Evolutionary conservation across 2,329 filamentous ascomycete genomes (phyloP).

Genomic region (Aspergillus persii): DNA sequence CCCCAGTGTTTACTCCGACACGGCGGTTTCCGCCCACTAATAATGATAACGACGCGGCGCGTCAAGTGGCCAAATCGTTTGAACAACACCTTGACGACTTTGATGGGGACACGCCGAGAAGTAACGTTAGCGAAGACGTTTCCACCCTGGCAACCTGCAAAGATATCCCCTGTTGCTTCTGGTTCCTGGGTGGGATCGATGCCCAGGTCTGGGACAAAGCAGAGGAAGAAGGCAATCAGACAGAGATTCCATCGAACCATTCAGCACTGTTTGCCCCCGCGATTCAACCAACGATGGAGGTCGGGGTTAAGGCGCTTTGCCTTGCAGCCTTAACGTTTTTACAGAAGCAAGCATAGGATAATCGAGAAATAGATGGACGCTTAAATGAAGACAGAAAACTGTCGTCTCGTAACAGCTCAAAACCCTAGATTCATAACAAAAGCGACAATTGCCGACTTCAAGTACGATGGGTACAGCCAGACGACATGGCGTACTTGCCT

Average conservation of each 20-base stretch:
- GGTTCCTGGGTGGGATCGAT: constrained; percentile 56
- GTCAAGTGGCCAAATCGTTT: constrained; percentile 47
- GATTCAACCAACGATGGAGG: constrained; percentile 57
- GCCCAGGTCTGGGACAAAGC: constrained; percentile 50
- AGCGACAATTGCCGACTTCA: no score
- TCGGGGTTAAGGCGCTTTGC: constrained; percentile 53
- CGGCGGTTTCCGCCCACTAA: constrained; percentile 53
- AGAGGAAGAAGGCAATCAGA: constrained; percentile 40
- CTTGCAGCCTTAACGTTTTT: constrained; percentile 50
- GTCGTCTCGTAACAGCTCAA: no score
- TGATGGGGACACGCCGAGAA: constrained; percentile 29
- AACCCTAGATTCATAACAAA: no score
- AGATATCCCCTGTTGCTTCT: constrained; percentile 54
- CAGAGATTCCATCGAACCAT: constrained; percentile 58
- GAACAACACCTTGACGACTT: constrained; percentile 46
- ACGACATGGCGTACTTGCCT: no score
- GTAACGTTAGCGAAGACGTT: constrained; percentile 57
- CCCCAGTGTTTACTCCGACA: constrained; percentile 49
- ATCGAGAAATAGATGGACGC: not conserved
- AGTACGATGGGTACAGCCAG: no score
- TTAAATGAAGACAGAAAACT: no score
- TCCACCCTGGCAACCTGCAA: constrained; percentile 52
- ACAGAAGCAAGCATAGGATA: constrained; percentile 8
- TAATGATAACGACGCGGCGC: constrained; percentile 51
- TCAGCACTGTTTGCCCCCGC: constrained; percentile 58